These are phyloP conservation scores for Naumovozyma baii DNA, from an alignment of 805 yeast species.

Conservation along the genomic window DNA sequence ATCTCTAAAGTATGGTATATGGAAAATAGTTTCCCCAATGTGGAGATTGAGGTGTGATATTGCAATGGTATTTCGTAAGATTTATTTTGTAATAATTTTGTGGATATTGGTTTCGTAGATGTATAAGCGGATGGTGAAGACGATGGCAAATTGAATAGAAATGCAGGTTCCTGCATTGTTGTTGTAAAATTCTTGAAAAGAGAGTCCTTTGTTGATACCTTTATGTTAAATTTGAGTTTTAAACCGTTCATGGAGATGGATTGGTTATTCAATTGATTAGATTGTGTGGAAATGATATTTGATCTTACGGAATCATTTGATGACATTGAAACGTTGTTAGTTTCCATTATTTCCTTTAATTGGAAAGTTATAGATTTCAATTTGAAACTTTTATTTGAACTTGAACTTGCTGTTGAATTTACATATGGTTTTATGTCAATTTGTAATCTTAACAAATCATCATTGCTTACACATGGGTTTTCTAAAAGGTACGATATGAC, in stretches of 20 bases:
- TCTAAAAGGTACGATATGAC: constrained; percentile 40
- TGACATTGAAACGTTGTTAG: constrained; percentile 40
- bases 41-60: constrained; percentile 42
- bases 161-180: constrained; percentile 26
- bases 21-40: constrained; percentile 36
- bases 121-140: too few relatives aligned
- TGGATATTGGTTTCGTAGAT: background rate
- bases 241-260: constrained; percentile 25
- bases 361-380: constrained; percentile 40
- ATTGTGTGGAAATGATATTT: constrained; percentile 17
- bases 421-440: constrained; percentile 36
- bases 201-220: constrained; percentile 23
- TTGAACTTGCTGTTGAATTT: constrained; percentile 5
- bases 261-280: constrained; percentile 22
- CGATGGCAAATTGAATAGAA: constrained; percentile 15
- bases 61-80: constrained; percentile 27
- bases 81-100: constrained; percentile 26
- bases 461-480: constrained; percentile 48
- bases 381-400: constrained; percentile 23
- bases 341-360: constrained; percentile 44
- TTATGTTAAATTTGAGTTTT: constrained; percentile 15
- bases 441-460: constrained; percentile 37
- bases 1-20: constrained; percentile 42
- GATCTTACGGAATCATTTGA: constrained; percentile 46
- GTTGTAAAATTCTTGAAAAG: constrained; percentile 25